Evolutionary conservation across 2,329 filamentous ascomycete genomes (phyloP).

Genomic region (Scytalidium lignicola): DNA sequence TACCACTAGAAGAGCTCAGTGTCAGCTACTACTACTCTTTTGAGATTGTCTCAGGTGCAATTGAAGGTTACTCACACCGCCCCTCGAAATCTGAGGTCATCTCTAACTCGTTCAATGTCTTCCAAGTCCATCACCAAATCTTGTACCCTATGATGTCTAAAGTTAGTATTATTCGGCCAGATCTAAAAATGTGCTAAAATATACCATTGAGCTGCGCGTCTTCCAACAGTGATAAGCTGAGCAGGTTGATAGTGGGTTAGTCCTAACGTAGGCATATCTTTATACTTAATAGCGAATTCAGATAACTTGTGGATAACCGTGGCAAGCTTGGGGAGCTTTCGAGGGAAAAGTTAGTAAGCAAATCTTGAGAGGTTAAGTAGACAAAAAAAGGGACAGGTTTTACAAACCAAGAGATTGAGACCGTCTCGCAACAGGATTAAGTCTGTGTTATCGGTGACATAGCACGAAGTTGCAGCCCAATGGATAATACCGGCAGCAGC

Average conservation of each 20-base stretch:
- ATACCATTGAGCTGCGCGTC: conserved; percentile 62
- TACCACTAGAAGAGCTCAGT: too few relatives aligned
- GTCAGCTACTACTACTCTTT: too few relatives aligned
- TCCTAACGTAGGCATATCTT: conserved; percentile 65
- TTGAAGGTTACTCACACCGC: conserved; percentile 55
- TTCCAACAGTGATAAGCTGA: conserved; percentile 38
- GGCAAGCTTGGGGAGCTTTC: conserved; percentile 75
- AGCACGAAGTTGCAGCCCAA: conserved; percentile 42
- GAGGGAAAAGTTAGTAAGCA: too few relatives aligned
- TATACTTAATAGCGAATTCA: conserved; percentile 67
- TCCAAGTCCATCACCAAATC: conserved; percentile 72
- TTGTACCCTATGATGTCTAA: too few relatives aligned
- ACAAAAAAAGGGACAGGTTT: too few relatives aligned
- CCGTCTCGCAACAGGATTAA: conserved; percentile 72
- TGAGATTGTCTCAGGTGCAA: too few relatives aligned
- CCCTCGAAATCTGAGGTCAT: conserved; percentile 70
- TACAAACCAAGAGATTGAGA: conserved; percentile 68
- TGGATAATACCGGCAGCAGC: conserved; percentile 82
- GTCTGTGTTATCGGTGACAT: conserved; percentile 62
- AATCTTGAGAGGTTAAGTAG: too few relatives aligned
- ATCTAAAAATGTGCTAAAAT: too few relatives aligned
- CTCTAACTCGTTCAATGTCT: conserved; percentile 63
- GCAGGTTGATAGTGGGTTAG: conserved; percentile 71
- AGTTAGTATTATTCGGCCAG: too few relatives aligned
- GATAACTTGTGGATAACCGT: conserved; percentile 72